phyloP scores from a whole-genome alignment of 805 yeast species.

The Scheffersomyces lignosus region DNA sequence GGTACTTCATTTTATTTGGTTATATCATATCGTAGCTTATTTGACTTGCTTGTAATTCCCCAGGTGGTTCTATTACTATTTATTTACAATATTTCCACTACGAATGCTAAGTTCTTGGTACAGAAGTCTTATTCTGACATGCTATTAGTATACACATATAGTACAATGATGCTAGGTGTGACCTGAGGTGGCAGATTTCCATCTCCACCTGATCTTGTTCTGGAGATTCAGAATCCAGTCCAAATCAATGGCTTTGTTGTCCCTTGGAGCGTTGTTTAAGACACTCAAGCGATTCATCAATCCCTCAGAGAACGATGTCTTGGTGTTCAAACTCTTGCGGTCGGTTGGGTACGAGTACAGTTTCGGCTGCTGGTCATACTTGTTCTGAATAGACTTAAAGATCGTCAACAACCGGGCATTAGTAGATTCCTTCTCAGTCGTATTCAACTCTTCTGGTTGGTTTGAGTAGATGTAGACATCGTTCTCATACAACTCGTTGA shows the following conservation, averaged over 20 bases:
- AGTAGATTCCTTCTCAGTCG: background rate
- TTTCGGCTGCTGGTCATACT: constrained; percentile 16
- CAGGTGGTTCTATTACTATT: too few species aligned
- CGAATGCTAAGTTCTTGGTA: too few species aligned
- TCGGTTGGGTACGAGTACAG: constrained; percentile 9
- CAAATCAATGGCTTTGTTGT: constrained; percentile 8
- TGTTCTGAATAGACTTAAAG: constrained; percentile 17
- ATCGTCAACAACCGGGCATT: constrained; percentile 16
- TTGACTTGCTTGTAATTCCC: too few species aligned
- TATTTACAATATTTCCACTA: too few species aligned
- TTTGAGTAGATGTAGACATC: constrained; percentile 8
- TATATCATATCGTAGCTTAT: too few species aligned
- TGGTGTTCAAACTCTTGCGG: constrained; percentile 9
- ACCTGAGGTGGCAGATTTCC: too few species aligned
- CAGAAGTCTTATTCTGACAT: too few species aligned
- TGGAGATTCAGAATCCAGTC: constrained; percentile 13
- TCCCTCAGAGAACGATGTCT: constrained; percentile 18
- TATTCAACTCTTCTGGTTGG: background rate
- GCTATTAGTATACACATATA: too few species aligned
- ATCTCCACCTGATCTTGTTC: constrained; percentile 9
- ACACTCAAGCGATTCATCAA: constrained; percentile 19
- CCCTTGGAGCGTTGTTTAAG: constrained; percentile 16
- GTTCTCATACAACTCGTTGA: constrained; percentile 36
- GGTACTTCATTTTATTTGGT: too few species aligned
- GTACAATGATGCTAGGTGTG: too few species aligned